These are phyloP conservation scores for Sesbania bispinosa DNA, from an alignment of 306 rosid genomes.

Conservation along the genomic window DNA sequence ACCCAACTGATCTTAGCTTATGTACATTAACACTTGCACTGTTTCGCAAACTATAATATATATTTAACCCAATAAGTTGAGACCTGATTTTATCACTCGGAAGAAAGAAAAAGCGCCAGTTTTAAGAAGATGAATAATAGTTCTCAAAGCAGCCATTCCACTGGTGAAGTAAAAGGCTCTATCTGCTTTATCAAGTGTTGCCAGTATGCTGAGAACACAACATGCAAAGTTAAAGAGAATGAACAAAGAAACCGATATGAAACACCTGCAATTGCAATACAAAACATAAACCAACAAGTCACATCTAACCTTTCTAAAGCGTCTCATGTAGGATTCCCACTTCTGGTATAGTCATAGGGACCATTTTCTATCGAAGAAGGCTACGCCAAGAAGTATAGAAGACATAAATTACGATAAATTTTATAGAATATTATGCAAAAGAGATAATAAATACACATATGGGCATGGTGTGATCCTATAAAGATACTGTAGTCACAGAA, in stretches of 20 bases:
- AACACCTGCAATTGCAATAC: neutral
- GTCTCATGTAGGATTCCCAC: constrained; percentile 94
- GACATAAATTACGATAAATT: neutral
- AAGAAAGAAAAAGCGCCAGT: constrained; percentile 51
- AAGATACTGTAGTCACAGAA: neutral
- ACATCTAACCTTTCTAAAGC: constrained; percentile 65
- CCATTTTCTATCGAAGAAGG: constrained; percentile 85
- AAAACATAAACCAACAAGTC: constrained; percentile 10
- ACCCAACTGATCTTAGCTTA: too few species aligned
- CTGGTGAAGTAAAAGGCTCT: constrained; percentile 91
- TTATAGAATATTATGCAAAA: neutral
- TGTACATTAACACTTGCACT: neutral
- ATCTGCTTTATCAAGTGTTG: constrained; percentile 88
- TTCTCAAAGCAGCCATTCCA: constrained; percentile 92
- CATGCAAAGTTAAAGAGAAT: constrained; percentile 14
- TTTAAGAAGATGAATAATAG: constrained; percentile 77
- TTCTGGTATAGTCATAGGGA: constrained; percentile 85
- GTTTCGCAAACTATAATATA: neutral
- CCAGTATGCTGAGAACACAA: constrained; percentile 59
- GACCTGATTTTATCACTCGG: constrained; percentile 8
- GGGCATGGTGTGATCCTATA: too few species aligned
- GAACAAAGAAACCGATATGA: constrained; percentile 12
- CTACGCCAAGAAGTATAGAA: constrained; percentile 42
- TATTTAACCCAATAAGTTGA: neutral
- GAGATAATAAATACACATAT: neutral